Percentiles rank a stretch among this genome's conserved stretches.
Evolutionary conservation across 768 basidiomycete species (phyloP).

Genomic region (Lyophyllum decastes): DNA sequence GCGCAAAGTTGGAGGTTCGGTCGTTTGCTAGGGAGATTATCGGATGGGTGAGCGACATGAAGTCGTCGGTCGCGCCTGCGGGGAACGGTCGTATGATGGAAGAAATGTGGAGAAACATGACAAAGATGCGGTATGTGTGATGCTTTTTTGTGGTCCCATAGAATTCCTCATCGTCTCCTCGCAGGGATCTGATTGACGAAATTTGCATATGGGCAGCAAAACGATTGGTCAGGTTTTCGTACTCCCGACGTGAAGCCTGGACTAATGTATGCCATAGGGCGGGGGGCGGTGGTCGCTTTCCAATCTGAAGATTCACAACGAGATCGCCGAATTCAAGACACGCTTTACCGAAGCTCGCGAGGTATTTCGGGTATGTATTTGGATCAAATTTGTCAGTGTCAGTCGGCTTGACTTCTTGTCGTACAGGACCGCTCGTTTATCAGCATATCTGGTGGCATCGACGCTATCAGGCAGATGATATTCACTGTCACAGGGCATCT

Average conservation of each 20-base stretch:
- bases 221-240: neutral
- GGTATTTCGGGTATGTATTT: neutral
- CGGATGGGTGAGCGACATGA: conserved; percentile 11
- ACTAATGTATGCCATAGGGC: neutral
- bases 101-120: conserved; percentile 12
- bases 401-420: neutral
- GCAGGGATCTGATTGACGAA: conserved; percentile 5
- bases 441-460: conserved; percentile 1
- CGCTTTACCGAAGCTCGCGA: conserved; percentile 5
- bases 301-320: neutral
- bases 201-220: conserved; percentile 6
- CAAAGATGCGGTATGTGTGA: conserved; percentile 9
- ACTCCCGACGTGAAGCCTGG: neutral
- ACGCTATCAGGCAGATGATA: neutral
- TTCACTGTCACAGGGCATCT: too few species aligned
- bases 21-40: conserved; percentile 13
- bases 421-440: neutral
- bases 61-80: conserved; percentile 2
- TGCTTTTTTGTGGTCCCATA: neutral
- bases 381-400: neutral
- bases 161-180: neutral
- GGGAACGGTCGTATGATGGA: conserved; percentile 7
- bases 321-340: conserved; percentile 5
- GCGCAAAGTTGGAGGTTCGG: conserved; percentile 5
- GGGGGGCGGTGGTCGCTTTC: neutral